phyloP scores from a whole-genome alignment of 805 yeast species.

The Myxozyma mucilagina region DNA sequence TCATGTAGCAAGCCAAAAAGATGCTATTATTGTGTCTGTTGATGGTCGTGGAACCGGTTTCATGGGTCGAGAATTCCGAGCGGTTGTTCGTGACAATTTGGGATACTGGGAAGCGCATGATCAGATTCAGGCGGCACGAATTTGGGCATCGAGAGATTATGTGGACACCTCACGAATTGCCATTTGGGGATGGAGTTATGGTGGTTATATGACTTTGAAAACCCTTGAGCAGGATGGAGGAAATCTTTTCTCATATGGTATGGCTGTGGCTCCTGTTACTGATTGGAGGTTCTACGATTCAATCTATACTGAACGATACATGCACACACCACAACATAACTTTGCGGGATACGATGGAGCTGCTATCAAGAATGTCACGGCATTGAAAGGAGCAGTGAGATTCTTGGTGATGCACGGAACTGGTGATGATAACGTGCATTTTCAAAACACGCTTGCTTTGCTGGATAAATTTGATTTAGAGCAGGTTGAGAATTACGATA shows the following conservation, averaged over 20 bases:
- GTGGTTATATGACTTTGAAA: slow-evolving; percentile 90
- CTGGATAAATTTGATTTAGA: slow-evolving; percentile 70
- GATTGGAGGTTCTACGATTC: slow-evolving; percentile 92
- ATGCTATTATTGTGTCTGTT: slow-evolving; percentile 87
- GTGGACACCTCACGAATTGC: slow-evolving; percentile 72
- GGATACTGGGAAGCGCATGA: slow-evolving; percentile 84
- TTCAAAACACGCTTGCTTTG: slow-evolving; percentile 80
- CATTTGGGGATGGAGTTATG: slow-evolving; percentile 98
- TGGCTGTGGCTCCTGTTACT: slow-evolving; percentile 97
- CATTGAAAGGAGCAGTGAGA: slow-evolving; percentile 58
- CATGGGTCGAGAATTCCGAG: slow-evolving; percentile 76
- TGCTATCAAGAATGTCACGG: slow-evolving; percentile 57
- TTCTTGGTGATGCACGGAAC: slow-evolving; percentile 93
- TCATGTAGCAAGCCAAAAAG: slow-evolving; percentile 71
- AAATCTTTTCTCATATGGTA: slow-evolving; percentile 76
- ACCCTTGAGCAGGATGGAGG: slow-evolving; percentile 81
- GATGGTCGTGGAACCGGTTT: slow-evolving; percentile 98
- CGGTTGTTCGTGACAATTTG: slow-evolving; percentile 74
- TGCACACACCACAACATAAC: slow-evolving; percentile 79
- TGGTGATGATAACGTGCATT: slow-evolving; percentile 96
- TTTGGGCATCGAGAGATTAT: slow-evolving; percentile 62
- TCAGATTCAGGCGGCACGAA: slow-evolving; percentile 80
- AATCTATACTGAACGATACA: slow-evolving; percentile 90
- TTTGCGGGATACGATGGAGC: slow-evolving; percentile 58
- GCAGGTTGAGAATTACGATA: slow-evolving; percentile 85